Base-by-base conservation (phyloP, 1,284 basidiomycete genomes). In the Cutaneotrichosporon sp. region DNA sequence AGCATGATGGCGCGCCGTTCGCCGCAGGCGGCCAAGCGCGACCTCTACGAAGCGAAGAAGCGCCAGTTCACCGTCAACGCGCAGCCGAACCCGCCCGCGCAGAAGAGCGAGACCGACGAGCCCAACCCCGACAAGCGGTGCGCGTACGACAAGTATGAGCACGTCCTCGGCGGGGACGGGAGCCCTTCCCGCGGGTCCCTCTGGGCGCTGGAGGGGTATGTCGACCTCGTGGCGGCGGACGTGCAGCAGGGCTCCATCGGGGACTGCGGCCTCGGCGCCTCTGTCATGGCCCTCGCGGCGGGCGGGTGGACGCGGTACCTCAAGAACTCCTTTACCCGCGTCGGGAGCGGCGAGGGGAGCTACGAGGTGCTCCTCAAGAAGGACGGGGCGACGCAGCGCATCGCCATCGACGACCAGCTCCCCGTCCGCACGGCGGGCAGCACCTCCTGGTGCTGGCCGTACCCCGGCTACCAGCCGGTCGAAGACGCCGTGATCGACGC, bases 191-290 rank as follows among this genome's bases (percentile, higher is more conserved):
- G 42, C 24, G 66, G 63, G 4, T 63, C 60, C 4, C 54, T 67
- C 29, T 67, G 66, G 66, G 66, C 66, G 13, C 57, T 67, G 14
- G 66, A 67, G 38, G 63, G 59, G 7, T 67, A 65, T n/a, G 63
- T 67, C 51, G 56, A 64, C 59, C 62, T 67, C 49, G 64, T 64
- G 2, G 56, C 66, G 0, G 63, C 59, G n/a, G 64, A 67, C 46
- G 59, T 67, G 22, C n/a, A 31, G 22, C 66, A 67, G 55, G 63
- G 63, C 54, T 56, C 59, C 4, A 65, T 67, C 27, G 66, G 66
- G 18, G 59, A 67, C 59, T 67, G 66, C n/a, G n/a, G n/a, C n/a
- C n/a, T n/a, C n/a, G n/a, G n/a, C n/a, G n/a, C n/a, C n/a, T n/a
- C n/a, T 6, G 43, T 67, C 54, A 60, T 63, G 60, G 58, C 65